Evolutionary conservation across 108 stramenopile genomes (phyloP).

Genomic region (Cylindrotheca fusiformis): DNA sequence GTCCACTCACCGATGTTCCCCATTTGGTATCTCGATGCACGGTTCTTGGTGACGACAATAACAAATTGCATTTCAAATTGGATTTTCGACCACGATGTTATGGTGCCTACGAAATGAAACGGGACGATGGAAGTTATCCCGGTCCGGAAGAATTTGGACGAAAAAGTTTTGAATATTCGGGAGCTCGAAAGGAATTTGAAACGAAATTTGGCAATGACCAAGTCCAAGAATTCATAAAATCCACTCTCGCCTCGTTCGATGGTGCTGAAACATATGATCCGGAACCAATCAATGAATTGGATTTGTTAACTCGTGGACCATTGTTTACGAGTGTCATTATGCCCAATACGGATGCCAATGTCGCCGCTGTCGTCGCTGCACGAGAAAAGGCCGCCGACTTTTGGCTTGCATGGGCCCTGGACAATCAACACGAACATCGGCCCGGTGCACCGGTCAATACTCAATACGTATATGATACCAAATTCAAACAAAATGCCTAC

Average conservation of each 20-base stretch:
- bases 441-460: conserved; percentile 77
- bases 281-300: conserved; percentile 38
- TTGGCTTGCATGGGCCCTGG: conserved; percentile 68
- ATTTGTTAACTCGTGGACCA: conserved; percentile 63
- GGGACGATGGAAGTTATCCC: conserved; percentile 65
- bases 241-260: conserved; percentile 33
- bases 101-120: conserved; percentile 68
- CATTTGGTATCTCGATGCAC: conserved; percentile 62
- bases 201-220: conserved; percentile 67
- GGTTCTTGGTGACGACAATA: conserved; percentile 15
- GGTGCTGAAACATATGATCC: conserved; percentile 31
- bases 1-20: conserved; percentile 75
- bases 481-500: conserved; percentile 69
- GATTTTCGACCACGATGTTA: conserved; percentile 80
- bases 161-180: conserved; percentile 73
- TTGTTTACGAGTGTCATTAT: conserved; percentile 44
- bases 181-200: conserved; percentile 59
- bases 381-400: conserved; percentile 55
- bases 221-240: conserved; percentile 38
- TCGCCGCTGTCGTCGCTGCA: conserved; percentile 43
- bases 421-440: conserved; percentile 48
- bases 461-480: conserved; percentile 82
- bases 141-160: conserved; percentile 75
- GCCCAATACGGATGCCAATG: conserved; percentile 65
- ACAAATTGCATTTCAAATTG: conserved; percentile 38